Conservation (phyloP, 257 asterid species). For the Solanum virginianum region DNA sequence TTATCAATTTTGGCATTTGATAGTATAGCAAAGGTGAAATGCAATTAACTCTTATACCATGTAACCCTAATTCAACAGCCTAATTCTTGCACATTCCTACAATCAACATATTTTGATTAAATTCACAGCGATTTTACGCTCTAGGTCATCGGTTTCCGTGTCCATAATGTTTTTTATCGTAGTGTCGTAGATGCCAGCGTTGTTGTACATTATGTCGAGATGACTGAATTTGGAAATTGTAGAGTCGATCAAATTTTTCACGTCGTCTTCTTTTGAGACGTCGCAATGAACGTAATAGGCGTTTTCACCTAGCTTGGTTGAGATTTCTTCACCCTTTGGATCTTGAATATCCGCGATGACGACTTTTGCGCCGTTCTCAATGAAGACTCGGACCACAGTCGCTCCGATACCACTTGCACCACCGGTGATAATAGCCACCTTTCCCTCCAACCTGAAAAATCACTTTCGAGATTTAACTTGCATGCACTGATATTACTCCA, state of each 20-base stretch:
- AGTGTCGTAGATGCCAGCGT: neutral
- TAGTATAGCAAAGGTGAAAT: constrained; percentile 31
- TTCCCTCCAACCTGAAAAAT: neutral
- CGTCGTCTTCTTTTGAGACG: neutral
- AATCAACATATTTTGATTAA: constrained; percentile 23
- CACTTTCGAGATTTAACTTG: neutral
- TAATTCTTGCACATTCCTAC: constrained; percentile 26
- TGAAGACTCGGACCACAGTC: neutral
- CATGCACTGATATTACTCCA: neutral
- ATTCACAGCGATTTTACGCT: neutral
- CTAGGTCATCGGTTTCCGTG: neutral
- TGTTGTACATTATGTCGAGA: neutral
- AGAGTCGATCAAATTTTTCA: neutral
- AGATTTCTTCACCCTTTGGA: neutral
- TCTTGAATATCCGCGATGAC: neutral
- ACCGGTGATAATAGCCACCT: neutral
- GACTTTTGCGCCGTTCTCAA: neutral
- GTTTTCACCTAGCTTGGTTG: neutral
- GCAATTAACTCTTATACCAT: constrained; percentile 43
- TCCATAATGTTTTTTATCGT: neutral
- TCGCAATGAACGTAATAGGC: neutral
- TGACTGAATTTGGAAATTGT: neutral
- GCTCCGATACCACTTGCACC: neutral
- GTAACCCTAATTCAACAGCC: constrained; percentile 29
- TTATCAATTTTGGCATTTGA: neutral